A percentile compares a stretch with the other conserved stretches of the same genome.
Conservation (phyloP, 2,329 filamentous ascomycete species). For the Fusarium albosuccineum region DNA sequence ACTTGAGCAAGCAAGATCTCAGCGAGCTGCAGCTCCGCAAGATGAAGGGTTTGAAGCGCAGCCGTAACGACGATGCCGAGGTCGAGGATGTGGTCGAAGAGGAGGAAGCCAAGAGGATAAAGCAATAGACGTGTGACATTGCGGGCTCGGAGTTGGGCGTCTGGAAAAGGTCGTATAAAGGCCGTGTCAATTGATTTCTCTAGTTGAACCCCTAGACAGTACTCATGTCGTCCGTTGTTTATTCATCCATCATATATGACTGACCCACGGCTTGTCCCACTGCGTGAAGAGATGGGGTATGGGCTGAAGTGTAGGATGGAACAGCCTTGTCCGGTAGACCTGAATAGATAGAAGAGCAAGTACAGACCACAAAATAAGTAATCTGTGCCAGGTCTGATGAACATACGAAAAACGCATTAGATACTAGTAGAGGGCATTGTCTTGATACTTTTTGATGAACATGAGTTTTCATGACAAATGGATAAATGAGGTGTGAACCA, state of each 20-base stretch:
- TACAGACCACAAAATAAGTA: too few species aligned
- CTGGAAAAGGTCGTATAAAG: slow-evolving; percentile 46
- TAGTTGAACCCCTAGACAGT: slow-evolving; percentile 19
- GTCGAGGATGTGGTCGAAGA: slow-evolving; percentile 59
- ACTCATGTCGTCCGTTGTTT: slow-evolving; percentile 1
- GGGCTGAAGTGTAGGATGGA: too few species aligned
- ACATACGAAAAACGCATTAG: too few species aligned
- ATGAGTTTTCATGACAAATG: neutral
- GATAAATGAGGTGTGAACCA: slow-evolving; percentile 3
- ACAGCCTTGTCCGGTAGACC: too few species aligned
- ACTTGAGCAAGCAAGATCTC: slow-evolving; percentile 91
- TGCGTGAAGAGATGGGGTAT: too few species aligned
- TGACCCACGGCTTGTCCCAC: too few species aligned
- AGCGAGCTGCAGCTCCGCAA: slow-evolving; percentile 91
- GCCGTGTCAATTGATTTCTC: slow-evolving; percentile 46
- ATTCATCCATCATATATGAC: too few species aligned
- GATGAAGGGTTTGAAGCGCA: slow-evolving; percentile 98
- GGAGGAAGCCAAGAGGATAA: slow-evolving; percentile 55
- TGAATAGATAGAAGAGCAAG: too few species aligned
- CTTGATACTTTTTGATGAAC: too few species aligned
- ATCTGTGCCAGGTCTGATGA: too few species aligned
- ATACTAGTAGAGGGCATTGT: too few species aligned
- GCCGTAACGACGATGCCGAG: slow-evolving; percentile 70
- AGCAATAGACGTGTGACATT: slow-evolving; percentile 46
- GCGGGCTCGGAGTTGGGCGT: slow-evolving; percentile 50